Base-by-base conservation (phyloP, 2,329 filamentous ascomycete genomes). In the Fusarium compactum region DNA sequence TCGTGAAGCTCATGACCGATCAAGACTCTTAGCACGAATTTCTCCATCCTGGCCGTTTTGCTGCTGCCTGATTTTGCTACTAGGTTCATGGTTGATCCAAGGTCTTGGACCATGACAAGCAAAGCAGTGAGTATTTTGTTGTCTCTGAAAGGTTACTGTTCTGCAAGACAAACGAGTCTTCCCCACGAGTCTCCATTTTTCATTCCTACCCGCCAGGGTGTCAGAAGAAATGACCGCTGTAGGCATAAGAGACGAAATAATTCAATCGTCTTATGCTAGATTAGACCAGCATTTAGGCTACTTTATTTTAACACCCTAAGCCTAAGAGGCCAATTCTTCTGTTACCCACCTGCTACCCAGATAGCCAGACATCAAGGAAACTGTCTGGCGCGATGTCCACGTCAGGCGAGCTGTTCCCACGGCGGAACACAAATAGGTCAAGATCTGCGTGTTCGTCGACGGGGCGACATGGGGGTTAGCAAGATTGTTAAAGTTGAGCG, bases 51-150 rank as follows among this genome's bases (percentile, higher is more conserved):
- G 50, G 32, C 25, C 16, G 41, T 61, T 72, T 59, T 53, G 53
- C 65, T 73, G 71, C 59, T 73, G 68, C 71, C 68, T 73, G n/a
- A 30, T 34, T 47, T 44, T 50, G 41, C 53, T 52, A 40, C 51
- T 47, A 20, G 44, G 58, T 46, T 51, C 48, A 67, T 20, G 52
- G 47, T 24, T 50, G 34, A 18, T 54, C 2, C 24, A 44, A 32
- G n/a, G 24, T 34, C n/a, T 25, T 44, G 22, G 18, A 32, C 14
- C 24, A 10, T 29, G 27, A n/a, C 22, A n/a, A 53, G 24, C 50
- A 41, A 16, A 52, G 18, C n/a, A 41, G 16, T 29, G 34, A 43
- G 34, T 29, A 29, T 29, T 10, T 29, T 22, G 24, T 20, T 40
- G 14, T 20, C 9, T 24, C 18, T 53, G 50, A 53, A 43, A 43